A percentile compares a stretch with the other conserved stretches of the same genome.
These are phyloP conservation scores for Periconia sp. DNA, from an alignment of 2,329 filamentous ascomycete species.

Conservation along the genomic window DNA sequence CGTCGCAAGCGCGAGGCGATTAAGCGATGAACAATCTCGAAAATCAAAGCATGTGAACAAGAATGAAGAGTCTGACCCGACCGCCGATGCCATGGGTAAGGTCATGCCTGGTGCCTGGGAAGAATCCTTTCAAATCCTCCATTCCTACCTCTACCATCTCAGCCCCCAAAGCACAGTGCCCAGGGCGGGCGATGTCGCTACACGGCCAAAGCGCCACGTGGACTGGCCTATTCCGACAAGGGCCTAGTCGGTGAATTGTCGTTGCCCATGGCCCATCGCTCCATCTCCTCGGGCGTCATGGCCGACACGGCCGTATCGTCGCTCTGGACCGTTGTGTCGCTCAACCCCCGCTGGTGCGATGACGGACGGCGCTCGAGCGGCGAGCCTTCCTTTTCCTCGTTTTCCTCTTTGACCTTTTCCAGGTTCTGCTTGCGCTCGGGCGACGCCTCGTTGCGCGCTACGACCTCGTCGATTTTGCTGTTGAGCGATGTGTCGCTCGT, in stretches of 20 bases:
- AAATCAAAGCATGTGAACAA: neutral
- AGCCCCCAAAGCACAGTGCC: neutral
- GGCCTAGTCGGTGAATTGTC: conserved; percentile 16
- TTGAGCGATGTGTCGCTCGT: conserved; percentile 28
- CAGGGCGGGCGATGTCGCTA: neutral
- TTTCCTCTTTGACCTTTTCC: conserved; percentile 2
- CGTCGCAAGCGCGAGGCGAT: no score
- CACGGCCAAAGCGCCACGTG: neutral
- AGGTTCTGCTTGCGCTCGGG: conserved; percentile 1
- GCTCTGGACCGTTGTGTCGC: conserved; percentile 35
- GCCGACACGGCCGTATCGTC: conserved; percentile 39
- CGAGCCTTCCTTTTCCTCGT: neutral
- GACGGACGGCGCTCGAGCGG: conserved; percentile 27
- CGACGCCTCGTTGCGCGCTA: conserved; percentile 6
- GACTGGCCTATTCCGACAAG: conserved; percentile 12
- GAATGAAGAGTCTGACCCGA: neutral
- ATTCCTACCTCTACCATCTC: neutral
- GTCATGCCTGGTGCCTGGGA: no score
- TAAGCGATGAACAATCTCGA: neutral
- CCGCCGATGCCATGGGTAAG: neutral
- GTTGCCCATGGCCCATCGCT: conserved; percentile 22
- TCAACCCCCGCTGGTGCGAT: conserved; percentile 33
- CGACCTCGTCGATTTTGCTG: conserved; percentile 31
- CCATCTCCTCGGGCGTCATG: conserved; percentile 35
- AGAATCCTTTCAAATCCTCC: neutral